phyloP scores from a whole-genome alignment of 768 basidiomycete species.

The Rhizopogon roseolus region DNA sequence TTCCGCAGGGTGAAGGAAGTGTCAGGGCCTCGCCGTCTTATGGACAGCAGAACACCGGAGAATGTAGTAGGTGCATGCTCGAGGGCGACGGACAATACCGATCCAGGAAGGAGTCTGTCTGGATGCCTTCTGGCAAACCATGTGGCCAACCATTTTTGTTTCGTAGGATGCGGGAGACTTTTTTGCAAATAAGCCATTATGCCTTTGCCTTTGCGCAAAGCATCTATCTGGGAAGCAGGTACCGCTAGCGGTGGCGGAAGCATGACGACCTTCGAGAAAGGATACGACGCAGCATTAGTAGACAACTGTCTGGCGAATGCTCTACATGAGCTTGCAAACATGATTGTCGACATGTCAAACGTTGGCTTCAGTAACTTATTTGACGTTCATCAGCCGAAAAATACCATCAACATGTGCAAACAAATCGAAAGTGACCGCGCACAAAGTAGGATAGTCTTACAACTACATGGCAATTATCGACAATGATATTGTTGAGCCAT shows the following conservation, averaged over 20 bases:
- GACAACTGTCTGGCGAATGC: constrained; percentile 20
- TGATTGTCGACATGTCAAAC: not conserved
- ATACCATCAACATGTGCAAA: constrained; percentile 10
- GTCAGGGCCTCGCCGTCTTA: constrained; percentile 79
- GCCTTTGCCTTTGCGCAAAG: constrained; percentile 64
- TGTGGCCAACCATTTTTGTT: constrained; percentile 60
- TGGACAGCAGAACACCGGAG: constrained; percentile 82
- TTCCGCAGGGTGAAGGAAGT: constrained; percentile 89
- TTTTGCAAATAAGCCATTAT: constrained; percentile 72
- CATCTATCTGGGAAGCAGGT: constrained; percentile 30
- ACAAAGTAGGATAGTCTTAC: too few species aligned
- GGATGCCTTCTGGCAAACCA: constrained; percentile 72
- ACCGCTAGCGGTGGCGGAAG: constrained; percentile 41
- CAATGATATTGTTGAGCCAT: constrained; percentile 20
- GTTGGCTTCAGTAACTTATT: not conserved
- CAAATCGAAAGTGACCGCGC: too few species aligned
- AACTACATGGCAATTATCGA: constrained; percentile 19
- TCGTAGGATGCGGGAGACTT: constrained; percentile 61
- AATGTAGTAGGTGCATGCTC: constrained; percentile 78
- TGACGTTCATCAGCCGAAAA: not conserved
- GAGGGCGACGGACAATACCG: constrained; percentile 77
- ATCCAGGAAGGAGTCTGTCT: constrained; percentile 70
- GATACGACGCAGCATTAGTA: constrained; percentile 37
- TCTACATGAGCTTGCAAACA: constrained; percentile 8
- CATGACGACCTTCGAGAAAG: constrained; percentile 70